Evolutionary conservation across 495 filamentous ascomycete genomes (phyloP).

Genomic region (Penicillium lagena): DNA sequence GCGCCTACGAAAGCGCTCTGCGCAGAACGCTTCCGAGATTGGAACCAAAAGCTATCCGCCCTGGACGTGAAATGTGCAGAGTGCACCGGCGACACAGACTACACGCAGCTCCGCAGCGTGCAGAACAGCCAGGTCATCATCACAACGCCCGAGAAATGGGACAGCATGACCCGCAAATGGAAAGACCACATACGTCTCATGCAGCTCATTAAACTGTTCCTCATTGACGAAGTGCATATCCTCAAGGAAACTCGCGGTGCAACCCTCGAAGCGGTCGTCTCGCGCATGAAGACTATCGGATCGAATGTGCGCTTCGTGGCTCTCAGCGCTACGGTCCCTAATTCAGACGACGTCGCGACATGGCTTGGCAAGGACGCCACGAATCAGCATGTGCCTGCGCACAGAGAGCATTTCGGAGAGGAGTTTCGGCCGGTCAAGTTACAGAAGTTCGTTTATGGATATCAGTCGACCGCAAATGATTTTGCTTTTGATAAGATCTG

Average conservation of each 20-base stretch:
- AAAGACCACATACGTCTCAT: slow-evolving; percentile 80
- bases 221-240: slow-evolving; percentile 96
- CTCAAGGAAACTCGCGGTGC: slow-evolving; percentile 86
- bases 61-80: slow-evolving; percentile 75
- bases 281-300: slow-evolving; percentile 90
- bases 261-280: slow-evolving; percentile 91
- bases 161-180: slow-evolving; percentile 95
- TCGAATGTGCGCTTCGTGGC: slow-evolving; percentile 86
- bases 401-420: slow-evolving; percentile 78
- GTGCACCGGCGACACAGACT: slow-evolving; percentile 87
- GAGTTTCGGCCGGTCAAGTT: slow-evolving; percentile 85
- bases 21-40: slow-evolving; percentile 74
- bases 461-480: slow-evolving; percentile 61
- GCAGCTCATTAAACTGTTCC: slow-evolving; percentile 79
- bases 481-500: slow-evolving; percentile 82
- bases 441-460: slow-evolving; percentile 81
- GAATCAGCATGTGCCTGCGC: slow-evolving; percentile 61
- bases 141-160: slow-evolving; percentile 98
- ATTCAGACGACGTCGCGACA: slow-evolving; percentile 80
- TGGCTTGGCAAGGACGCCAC: slow-evolving; percentile 82
- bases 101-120: slow-evolving; percentile 63
- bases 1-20: slow-evolving; percentile 93
- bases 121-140: slow-evolving; percentile 85
- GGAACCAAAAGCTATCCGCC: slow-evolving; percentile 75
- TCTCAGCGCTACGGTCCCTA: slow-evolving; percentile 88